phyloP scores from a whole-genome alignment of 2,329 filamentous ascomycete genomes.

The Fusarium coicis region DNA sequence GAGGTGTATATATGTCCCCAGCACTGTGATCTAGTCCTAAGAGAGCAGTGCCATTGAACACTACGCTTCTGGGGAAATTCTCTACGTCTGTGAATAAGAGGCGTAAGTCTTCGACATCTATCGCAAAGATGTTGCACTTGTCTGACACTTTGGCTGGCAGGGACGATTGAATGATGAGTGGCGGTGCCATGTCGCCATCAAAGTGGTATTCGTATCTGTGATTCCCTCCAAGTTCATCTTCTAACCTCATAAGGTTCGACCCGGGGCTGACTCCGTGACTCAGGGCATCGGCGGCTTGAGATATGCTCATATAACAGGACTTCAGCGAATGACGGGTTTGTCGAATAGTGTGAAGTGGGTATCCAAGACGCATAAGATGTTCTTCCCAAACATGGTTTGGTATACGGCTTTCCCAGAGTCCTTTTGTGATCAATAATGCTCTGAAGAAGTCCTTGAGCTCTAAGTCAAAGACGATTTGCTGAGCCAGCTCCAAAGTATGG shows the following conservation, averaged over 20 bases:
- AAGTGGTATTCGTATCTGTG: neutral
- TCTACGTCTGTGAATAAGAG: neutral
- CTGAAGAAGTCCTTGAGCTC: conserved; percentile 4
- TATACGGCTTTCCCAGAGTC: conserved; percentile 5
- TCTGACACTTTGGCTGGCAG: no score
- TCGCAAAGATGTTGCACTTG: neutral
- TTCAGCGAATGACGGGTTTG: neutral
- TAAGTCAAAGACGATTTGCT: conserved; percentile 18
- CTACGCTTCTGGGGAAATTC: neutral
- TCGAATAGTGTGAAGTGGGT: neutral
- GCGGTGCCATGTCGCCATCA: neutral
- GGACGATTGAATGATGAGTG: neutral
- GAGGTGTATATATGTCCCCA: no score
- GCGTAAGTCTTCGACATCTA: neutral
- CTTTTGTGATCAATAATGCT: conserved; percentile 5
- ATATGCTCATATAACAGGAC: conserved; percentile 5
- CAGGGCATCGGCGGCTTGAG: conserved; percentile 1
- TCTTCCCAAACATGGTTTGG: neutral
- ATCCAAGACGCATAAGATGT: conserved; percentile 11
- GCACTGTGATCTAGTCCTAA: neutral
- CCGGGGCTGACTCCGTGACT: neutral
- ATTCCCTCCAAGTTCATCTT: neutral
- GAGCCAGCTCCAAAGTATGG: conserved; percentile 21
- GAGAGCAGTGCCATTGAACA: neutral
- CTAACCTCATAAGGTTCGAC: neutral